Evolutionary conservation across 257 asterid genomes (phyloP).

Genomic region (Fraxinus anomala): DNA sequence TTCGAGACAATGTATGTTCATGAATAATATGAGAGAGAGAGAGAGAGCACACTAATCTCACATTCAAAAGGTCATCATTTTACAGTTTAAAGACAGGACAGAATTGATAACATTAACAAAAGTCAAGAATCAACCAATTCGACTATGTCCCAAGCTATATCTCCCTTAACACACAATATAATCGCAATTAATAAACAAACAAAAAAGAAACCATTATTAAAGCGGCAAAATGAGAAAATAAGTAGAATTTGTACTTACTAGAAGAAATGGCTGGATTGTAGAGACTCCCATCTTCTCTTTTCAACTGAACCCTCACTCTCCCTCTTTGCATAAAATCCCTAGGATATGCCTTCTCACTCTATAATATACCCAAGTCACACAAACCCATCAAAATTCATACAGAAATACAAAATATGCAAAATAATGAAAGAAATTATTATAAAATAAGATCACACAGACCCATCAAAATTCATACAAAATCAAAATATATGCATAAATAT

Average conservation of each 20-base stretch:
- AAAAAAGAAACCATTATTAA: background rate
- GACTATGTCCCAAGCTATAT: background rate
- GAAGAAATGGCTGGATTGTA: slow-evolving; percentile 74
- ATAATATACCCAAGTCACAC: slow-evolving; percentile 7
- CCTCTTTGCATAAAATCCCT: slow-evolving; percentile 98
- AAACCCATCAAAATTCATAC: background rate
- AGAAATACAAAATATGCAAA: background rate
- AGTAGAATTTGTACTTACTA: slow-evolving; percentile 43
- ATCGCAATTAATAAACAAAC: background rate
- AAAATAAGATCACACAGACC: background rate
- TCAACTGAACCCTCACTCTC: slow-evolving; percentile 85
- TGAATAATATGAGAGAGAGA: background rate
- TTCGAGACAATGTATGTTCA: background rate
- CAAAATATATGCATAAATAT: background rate
- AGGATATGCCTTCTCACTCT: slow-evolving; percentile 95
- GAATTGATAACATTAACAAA: background rate
- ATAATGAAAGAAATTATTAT: background rate
- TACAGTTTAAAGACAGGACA: background rate
- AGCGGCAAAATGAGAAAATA: background rate
- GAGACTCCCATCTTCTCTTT: slow-evolving; percentile 76
- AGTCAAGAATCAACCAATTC: background rate
- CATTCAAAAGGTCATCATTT: background rate
- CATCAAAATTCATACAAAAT: background rate
- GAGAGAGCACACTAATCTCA: background rate
- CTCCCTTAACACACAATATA: background rate